phyloP scores from a whole-genome alignment of 768 basidiomycete species.

The Naematelia aurantialba region DNA sequence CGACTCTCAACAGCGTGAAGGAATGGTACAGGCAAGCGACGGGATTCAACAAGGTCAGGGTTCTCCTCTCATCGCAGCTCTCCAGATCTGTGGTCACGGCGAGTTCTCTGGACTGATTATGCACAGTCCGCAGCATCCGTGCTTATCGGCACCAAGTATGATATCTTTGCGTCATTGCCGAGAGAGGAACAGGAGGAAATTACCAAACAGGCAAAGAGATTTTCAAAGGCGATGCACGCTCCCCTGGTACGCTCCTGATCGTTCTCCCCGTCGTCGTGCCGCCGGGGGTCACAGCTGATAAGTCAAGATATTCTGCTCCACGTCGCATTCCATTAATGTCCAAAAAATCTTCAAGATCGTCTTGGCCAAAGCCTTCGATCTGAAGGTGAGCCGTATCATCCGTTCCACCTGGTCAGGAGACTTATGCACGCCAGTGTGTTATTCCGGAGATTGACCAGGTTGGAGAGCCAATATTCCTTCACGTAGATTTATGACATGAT shows the following conservation, averaged over 20 bases:
- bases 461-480: constrained; percentile 91
- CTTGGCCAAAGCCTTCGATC: constrained; percentile 71
- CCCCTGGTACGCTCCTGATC: constrained; percentile 63
- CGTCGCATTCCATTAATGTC: constrained; percentile 97
- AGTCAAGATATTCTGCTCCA: constrained; percentile 87
- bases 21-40: constrained; percentile 99
- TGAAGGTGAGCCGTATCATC: constrained; percentile 54
- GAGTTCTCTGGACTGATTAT: too few relatives aligned
- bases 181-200: constrained; percentile 99
- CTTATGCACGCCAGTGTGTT: constrained; percentile 62
- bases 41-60: constrained; percentile 92
- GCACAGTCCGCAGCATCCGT: constrained; percentile 95
- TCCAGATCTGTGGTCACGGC: not conserved
- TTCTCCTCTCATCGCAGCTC: not conserved
- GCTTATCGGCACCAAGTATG: constrained; percentile 96
- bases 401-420: not conserved
- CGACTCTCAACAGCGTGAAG: constrained; percentile 95
- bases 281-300: not conserved
- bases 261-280: not conserved
- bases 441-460: constrained; percentile 97
- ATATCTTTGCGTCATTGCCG: constrained; percentile 91
- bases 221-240: constrained; percentile 98
- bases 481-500: constrained; percentile 58
- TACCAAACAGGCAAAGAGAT: constrained; percentile 97
- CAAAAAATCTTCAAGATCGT: constrained; percentile 71